These are phyloP conservation scores for Gloeostereum incarnatum DNA, from an alignment of 768 basidiomycete species.

Conservation along the genomic window DNA sequence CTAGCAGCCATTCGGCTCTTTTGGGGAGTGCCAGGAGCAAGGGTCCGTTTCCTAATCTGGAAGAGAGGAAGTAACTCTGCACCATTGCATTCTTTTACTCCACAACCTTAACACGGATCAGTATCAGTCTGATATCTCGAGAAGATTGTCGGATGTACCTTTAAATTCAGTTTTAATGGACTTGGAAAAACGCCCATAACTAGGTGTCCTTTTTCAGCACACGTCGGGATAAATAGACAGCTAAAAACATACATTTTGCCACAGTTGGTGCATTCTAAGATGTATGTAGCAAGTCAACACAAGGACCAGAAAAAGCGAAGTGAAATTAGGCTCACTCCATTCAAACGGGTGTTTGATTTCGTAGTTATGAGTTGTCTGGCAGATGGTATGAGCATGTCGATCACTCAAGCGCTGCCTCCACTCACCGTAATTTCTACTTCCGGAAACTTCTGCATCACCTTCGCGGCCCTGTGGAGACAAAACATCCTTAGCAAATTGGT, in stretches of 20 bases:
- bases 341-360: conserved; percentile 65
- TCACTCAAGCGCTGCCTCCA: background rate
- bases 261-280: conserved; percentile 59
- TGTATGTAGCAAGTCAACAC: conserved; percentile 6
- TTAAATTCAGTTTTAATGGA: conserved; percentile 61
- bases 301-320: conserved; percentile 4
- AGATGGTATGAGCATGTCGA: conserved; percentile 2
- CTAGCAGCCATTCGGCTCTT: conserved; percentile 33
- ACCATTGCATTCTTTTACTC: conserved; percentile 49
- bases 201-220: conserved; percentile 14
- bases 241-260: conserved; percentile 40
- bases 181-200: conserved; percentile 69
- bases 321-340: conserved; percentile 62
- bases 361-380: conserved; percentile 63
- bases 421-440: conserved; percentile 66
- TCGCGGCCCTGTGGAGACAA: conserved; percentile 52
- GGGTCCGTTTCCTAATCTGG: conserved; percentile 21
- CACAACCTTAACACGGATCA: conserved; percentile 40
- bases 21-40: conserved; percentile 25
- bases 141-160: conserved; percentile 29
- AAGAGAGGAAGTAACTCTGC: conserved; percentile 56
- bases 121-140: no score
- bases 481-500: background rate
- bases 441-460: conserved; percentile 57
- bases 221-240: background rate